These are phyloP conservation scores for Solanum chilense DNA, from an alignment of 257 asterid species.

Conservation along the genomic window DNA sequence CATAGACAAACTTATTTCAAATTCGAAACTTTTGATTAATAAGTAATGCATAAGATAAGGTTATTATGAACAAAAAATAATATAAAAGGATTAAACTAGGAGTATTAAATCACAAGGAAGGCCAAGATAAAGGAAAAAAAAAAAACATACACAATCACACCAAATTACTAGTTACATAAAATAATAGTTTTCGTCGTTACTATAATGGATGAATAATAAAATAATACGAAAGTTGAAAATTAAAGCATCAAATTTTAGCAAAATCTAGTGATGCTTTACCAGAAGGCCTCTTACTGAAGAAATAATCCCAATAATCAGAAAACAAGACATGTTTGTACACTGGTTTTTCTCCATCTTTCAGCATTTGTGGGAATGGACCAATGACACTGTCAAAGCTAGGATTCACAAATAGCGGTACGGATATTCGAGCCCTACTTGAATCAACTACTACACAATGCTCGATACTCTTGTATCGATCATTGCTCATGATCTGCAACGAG, in stretches of 20 bases:
- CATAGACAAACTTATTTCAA: neutral
- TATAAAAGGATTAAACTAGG: neutral
- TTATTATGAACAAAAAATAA: neutral
- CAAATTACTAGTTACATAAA: neutral
- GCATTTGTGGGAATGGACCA: constrained; percentile 27
- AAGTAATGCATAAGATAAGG: neutral
- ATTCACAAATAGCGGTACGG: constrained; percentile 30
- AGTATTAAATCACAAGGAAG: neutral
- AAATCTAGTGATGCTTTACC: constrained; percentile 31
- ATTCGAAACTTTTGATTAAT: neutral
- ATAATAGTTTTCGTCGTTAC: neutral
- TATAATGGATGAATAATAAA: fast-evolving
- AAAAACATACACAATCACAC: too few relatives aligned
- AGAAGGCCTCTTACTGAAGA: constrained; percentile 30
- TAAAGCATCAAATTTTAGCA: constrained; percentile 16
- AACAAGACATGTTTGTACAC: constrained; percentile 20
- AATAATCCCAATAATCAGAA: constrained; percentile 35
- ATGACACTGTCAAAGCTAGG: constrained; percentile 20
- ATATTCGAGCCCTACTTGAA: constrained; percentile 22
- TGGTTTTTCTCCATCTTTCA: constrained; percentile 26
- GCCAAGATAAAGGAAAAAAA: neutral
- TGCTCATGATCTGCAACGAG: constrained; percentile 39
- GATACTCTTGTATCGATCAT: constrained; percentile 39
- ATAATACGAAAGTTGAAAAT: neutral
- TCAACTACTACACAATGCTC: constrained; percentile 35